Evolutionary conservation across 176 grass and related monocot species (phyloP).

Genomic region (Oryza meyeriana): DNA sequence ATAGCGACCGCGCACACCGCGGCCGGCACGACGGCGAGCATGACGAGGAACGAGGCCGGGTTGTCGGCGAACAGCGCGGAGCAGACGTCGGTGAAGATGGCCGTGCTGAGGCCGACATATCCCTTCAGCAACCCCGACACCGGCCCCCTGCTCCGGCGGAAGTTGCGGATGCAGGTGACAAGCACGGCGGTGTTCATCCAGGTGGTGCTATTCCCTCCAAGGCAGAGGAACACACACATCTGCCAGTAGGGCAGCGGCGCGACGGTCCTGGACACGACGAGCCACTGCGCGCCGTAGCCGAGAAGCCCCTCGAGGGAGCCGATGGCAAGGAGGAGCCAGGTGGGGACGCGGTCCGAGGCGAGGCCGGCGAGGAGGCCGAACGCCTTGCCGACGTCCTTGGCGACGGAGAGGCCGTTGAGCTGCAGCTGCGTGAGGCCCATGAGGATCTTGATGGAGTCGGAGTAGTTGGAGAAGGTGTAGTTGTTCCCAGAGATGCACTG

Average conservation of each 20-base stretch:
- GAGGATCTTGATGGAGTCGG: constrained; percentile 70
- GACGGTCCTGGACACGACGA: constrained; percentile 62
- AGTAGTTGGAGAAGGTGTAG: constrained; percentile 99
- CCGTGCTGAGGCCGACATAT: constrained; percentile 91
- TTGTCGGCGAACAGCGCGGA: constrained; percentile 78
- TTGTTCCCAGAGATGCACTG: constrained; percentile 99
- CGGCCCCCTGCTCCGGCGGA: constrained; percentile 71
- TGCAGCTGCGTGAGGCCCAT: constrained; percentile 93
- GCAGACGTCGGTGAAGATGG: constrained; percentile 91
- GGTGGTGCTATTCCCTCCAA: constrained; percentile 92
- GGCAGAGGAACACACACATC: constrained; percentile 96
- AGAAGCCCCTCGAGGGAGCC: constrained; percentile 81
- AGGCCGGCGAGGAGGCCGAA: constrained; percentile 87
- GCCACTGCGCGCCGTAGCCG: constrained; percentile 92
- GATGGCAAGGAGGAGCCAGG: constrained; percentile 80
- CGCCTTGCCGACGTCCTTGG: constrained; percentile 98
- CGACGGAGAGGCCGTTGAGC: constrained; percentile 92
- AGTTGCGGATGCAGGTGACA: constrained; percentile 98
- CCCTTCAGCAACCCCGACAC: constrained; percentile 88
- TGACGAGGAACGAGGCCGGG: constrained; percentile 77
- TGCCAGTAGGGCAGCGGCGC: constrained; percentile 89
- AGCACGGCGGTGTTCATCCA: constrained; percentile 99
- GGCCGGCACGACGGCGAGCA: constrained; percentile 78
- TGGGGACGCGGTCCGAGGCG: constrained; percentile 84
- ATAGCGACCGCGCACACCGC: constrained; percentile 69